Evolutionary conservation across 352 stramenopile species (phyloP), one percentile per base, ranked within the genome.

Genomic region (Thraustochytrium striatum): DNA sequence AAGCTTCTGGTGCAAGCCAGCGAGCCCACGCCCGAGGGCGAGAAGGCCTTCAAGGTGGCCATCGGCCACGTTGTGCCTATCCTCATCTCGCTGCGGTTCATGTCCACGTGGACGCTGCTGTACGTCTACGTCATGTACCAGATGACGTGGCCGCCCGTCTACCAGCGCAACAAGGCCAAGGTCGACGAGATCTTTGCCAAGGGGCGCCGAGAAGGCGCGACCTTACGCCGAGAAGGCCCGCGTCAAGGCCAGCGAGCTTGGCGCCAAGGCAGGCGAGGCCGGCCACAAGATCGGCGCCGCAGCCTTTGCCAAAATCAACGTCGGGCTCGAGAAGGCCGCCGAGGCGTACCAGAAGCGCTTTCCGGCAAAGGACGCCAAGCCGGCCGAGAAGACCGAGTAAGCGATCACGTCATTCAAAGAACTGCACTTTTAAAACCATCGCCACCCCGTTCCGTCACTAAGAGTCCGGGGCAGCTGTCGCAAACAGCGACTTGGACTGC

Each of bases 361-460:
- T n/a, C n/a, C n/a, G n/a, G 7, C 58, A 21, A 70, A 70, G 59
- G 38, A 32, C 33, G 41, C 33, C 36, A 32, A 70, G 36, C 59
- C 59, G 9, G 41, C 59, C 13, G 50, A 75, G 30, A 75, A 75
- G 65, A 61, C 65, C 50, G 65, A 75, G 16, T 75, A 75, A 61
- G 21, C 59, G n/a, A 36, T 61, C 7, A 25, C 19, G 25, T 36
- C 25, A 30, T 13, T 16, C 19, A 36, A 16, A 62, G 19, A 28
- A 11, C 28, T 8, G n/a, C 19, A 13, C 39, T 47, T 47, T 47
- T 13, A 47, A 13, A 47, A 5, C 5, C 39, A 13, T 47, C 5
- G 39, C 5, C 13, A 13, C 13, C 39, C 13, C 39, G 5, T 47
- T 47, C 13, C 39, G 5, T 5, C 5, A 13, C 39, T 47, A n/a